phyloP scores from a whole-genome alignment of 441 rosid genomes.

The Breynia disticha region DNA sequence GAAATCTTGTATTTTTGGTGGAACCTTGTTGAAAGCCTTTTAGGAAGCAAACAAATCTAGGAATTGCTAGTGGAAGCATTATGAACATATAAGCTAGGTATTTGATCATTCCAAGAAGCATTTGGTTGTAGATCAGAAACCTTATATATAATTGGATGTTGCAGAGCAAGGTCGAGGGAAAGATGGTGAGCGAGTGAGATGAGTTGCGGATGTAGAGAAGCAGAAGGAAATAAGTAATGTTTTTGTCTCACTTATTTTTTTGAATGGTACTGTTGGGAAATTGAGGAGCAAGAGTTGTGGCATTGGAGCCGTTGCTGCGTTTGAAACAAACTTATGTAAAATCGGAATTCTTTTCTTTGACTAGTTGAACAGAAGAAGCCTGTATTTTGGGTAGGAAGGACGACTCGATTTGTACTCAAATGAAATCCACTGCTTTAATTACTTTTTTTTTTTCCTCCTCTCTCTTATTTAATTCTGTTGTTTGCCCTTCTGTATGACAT shows the following conservation, averaged over 20 bases:
- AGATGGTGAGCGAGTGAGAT: constrained; percentile 48
- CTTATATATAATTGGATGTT: not conserved
- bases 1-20: too few species aligned
- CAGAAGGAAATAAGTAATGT: constrained; percentile 30
- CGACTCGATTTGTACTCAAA: not conserved
- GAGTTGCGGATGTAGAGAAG: constrained; percentile 25
- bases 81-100: not conserved
- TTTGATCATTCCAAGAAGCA: not conserved
- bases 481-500: too few species aligned
- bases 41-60: too few species aligned
- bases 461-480: not conserved
- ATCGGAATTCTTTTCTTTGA: constrained; percentile 13
- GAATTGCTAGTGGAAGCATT: too few species aligned
- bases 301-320: constrained; percentile 20
- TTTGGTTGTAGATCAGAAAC: not conserved
- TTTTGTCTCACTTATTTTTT: constrained; percentile 17
- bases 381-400: constrained; percentile 16
- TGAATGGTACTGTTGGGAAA: constrained; percentile 17
- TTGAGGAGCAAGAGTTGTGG: constrained; percentile 32
- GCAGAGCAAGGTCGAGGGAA: constrained; percentile 51
- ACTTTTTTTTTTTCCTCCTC: not conserved
- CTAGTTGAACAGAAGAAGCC: constrained; percentile 19
- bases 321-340: constrained; percentile 26
- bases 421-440: constrained; percentile 6
- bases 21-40: too few species aligned